Evolutionary conservation across 441 rosid genomes (phyloP), one percentile per base, ranked within the genome.

Genomic region (Adansonia gregorii): DNA sequence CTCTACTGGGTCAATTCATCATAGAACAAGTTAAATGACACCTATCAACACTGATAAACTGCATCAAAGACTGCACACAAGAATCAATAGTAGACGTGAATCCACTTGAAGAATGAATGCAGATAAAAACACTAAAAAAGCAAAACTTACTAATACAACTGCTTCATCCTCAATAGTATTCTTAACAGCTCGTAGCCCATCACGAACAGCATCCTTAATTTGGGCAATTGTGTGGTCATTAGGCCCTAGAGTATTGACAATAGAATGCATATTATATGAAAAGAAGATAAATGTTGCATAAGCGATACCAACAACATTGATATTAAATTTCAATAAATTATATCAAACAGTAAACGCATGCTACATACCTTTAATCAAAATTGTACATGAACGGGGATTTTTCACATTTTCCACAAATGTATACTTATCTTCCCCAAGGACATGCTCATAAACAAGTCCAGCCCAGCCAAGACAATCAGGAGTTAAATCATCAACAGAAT

Each of bases 191-290:
- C 97, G 88, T 69, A 96, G 81, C 58, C 99, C 98, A 88, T 96
- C 97, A n/a, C 70, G 70, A 65, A 65, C 70, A 41, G 70, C 49
- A 35, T 39, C 70, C 49, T 65, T 65, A 64, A 45, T 95, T 91
- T 95, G 98, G 56, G 98, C 97, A 86, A 94, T 94, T 61, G 98
- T 94, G 79, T 95, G 98, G 82, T 94, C 99, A 75, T 93, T 96
- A 61, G 99, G 99, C 74, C 99, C 99, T 96, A 82, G 45, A 72
- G 35, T 54, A 76, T 46, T 54, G 39, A 43, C 66, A 14, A 75
- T 20, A 19, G 19, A 24, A 74, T 3, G n/a, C 75, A 8, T 19
- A 72, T 61, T 46, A 60, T n/a, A 66, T 17, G 60, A 76, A 48
- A 4, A 75, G 4, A 15, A 65, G 14, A 14, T 35, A 64, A 63